Conservation (phyloP, 2,329 filamentous ascomycete species). For the Sclerotinia trifoliorum region DNA sequence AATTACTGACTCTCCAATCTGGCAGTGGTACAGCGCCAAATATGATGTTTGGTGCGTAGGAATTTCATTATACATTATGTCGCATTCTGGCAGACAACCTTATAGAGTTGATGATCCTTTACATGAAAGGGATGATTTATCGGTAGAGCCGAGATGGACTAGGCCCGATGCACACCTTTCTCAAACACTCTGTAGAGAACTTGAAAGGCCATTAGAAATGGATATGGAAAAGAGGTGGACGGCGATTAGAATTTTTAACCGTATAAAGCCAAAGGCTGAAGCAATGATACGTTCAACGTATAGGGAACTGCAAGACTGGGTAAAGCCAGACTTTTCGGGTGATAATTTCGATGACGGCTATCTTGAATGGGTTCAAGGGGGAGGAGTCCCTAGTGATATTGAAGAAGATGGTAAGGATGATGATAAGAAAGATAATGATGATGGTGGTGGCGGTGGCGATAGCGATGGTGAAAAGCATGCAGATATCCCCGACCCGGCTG, state of each 20-base stretch:
- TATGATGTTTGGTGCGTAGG: constrained; percentile 15
- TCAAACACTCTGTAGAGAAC: neutral
- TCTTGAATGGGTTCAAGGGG: neutral
- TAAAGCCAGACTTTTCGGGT: neutral
- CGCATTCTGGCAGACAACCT: neutral
- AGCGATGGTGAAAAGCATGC: neutral
- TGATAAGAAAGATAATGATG: neutral
- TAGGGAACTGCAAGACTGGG: neutral
- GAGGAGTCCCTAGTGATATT: neutral
- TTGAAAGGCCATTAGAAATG: constrained; percentile 8
- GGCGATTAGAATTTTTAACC: neutral
- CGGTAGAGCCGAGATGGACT: neutral
- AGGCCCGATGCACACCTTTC: constrained; percentile 4
- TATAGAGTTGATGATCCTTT: neutral
- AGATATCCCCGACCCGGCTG: no score
- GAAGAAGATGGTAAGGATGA: neutral
- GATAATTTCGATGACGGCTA: neutral
- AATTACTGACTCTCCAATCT: no score
- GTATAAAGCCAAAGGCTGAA: neutral
- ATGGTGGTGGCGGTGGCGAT: neutral
- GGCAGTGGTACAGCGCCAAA: neutral
- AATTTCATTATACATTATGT: neutral
- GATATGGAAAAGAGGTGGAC: neutral
- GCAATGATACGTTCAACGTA: neutral
- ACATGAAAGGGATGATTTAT: neutral